These are phyloP conservation scores for Globisporangium lucens DNA, from an alignment of 352 stramenopile species.

Conservation along the genomic window DNA sequence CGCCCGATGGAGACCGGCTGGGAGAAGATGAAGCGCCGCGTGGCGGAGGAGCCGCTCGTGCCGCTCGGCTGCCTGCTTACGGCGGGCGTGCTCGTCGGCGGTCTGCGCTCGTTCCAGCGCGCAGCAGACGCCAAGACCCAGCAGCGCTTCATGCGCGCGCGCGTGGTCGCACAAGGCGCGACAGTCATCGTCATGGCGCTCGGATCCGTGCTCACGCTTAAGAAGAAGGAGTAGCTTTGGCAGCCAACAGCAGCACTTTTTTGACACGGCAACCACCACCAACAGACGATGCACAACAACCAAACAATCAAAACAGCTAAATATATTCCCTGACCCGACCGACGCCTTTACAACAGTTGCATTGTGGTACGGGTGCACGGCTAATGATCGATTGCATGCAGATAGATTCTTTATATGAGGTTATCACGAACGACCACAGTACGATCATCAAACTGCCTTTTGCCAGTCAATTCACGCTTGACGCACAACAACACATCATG, in stretches of 20 bases:
- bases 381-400: neutral
- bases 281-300: neutral
- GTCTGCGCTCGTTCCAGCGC: constrained; percentile 62
- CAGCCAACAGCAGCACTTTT: neutral
- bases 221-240: constrained; percentile 33
- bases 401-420: neutral
- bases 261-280: neutral
- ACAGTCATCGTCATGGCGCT: constrained; percentile 67
- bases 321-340: neutral
- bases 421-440: neutral
- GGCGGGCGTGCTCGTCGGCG: constrained; percentile 53
- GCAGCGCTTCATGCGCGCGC: constrained; percentile 79
- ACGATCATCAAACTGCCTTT: neutral
- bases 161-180: constrained; percentile 65
- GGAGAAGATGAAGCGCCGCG: constrained; percentile 81
- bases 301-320: neutral
- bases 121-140: constrained; percentile 67
- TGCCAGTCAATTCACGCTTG: neutral
- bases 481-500: neutral
- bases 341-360: neutral
- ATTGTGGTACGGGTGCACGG: neutral
- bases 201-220: constrained; percentile 64
- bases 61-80: constrained; percentile 66
- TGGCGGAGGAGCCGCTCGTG: constrained; percentile 71
- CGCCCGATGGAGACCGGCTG: constrained; percentile 60